Conservation (phyloP, 2,329 filamentous ascomycete species). For the Bertia moriformis region DNA sequence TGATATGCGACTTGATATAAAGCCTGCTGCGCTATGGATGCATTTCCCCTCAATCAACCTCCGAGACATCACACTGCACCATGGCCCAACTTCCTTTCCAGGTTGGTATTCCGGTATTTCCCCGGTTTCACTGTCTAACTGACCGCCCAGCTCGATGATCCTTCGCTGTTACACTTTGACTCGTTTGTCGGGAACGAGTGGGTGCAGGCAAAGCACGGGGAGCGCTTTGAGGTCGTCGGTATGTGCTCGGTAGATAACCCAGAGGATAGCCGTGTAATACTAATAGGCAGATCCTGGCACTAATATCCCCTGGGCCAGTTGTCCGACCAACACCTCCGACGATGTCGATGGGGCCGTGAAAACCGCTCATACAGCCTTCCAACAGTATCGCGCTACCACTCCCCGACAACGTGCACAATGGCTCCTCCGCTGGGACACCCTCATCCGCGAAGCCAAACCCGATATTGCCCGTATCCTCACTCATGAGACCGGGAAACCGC, state of each 20-base stretch:
- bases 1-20: too few species aligned
- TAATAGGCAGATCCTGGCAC: slow-evolving; percentile 2
- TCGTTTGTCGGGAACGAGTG: slow-evolving; percentile 2
- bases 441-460: slow-evolving; percentile 17
- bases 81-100: too few species aligned
- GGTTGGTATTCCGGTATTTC: too few species aligned
- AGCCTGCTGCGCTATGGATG: too few species aligned
- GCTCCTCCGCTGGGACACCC: slow-evolving; percentile 18
- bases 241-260: not conserved
- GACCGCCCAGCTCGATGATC: slow-evolving; percentile 2
- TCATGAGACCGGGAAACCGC: slow-evolving; percentile 40
- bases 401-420: slow-evolving; percentile 8
- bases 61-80: too few species aligned
- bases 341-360: slow-evolving; percentile 1
- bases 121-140: slow-evolving; percentile 1
- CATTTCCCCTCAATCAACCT: too few species aligned
- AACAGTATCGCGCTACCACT: not conserved
- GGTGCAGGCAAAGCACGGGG: slow-evolving; percentile 1
- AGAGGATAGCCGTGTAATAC: not conserved
- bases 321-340: not conserved
- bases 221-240: slow-evolving; percentile 2
- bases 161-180: not conserved
- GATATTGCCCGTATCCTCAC: slow-evolving; percentile 23
- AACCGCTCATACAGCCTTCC: slow-evolving; percentile 1
- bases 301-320: slow-evolving; percentile 1